Evolutionary conservation across 805 yeast species (phyloP).

Genomic region (Candida boidinii): DNA sequence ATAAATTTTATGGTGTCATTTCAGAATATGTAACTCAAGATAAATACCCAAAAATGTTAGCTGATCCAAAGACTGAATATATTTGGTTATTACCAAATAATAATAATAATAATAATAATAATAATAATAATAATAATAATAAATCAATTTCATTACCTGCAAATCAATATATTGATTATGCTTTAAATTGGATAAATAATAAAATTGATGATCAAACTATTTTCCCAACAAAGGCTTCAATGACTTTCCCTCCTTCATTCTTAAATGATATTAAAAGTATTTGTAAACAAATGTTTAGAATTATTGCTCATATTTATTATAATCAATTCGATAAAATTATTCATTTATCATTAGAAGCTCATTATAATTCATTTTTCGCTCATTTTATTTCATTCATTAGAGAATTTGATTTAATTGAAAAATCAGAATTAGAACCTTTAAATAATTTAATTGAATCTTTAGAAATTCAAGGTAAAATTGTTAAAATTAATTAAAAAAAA

Average conservation of each 20-base stretch:
- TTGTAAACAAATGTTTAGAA: conserved; percentile 85
- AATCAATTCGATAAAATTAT: conserved; percentile 90
- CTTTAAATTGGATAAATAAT: conserved; percentile 80
- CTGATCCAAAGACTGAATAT: conserved; percentile 88
- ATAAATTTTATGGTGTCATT: conserved; percentile 84
- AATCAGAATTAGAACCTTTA: conserved; percentile 73
- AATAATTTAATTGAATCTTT: conserved; percentile 67
- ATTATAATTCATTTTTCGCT: conserved; percentile 95
- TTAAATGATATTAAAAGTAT: conserved; percentile 78
- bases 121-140: too few relatives aligned
- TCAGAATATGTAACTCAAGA: conserved; percentile 89
- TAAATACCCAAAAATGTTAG: conserved; percentile 87
- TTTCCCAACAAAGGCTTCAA: conserved; percentile 87
- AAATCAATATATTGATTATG: conserved; percentile 84
- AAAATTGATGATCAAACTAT: conserved; percentile 83
- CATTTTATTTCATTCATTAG: conserved; percentile 84
- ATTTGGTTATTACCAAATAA: conserved; percentile 67
- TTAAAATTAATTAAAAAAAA: conserved; percentile 5
- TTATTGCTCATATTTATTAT: conserved; percentile 91
- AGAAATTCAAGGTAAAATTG: conserved; percentile 80
- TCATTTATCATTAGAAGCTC: conserved; percentile 91
- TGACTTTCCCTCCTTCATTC: conserved; percentile 84
- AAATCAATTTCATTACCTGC: conserved; percentile 87
- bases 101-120: too few relatives aligned
- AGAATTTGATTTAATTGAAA: conserved; percentile 76